These are phyloP conservation scores for Deinandra increscens DNA, from an alignment of 129 eudicot genomes.

Conservation along the genomic window DNA sequence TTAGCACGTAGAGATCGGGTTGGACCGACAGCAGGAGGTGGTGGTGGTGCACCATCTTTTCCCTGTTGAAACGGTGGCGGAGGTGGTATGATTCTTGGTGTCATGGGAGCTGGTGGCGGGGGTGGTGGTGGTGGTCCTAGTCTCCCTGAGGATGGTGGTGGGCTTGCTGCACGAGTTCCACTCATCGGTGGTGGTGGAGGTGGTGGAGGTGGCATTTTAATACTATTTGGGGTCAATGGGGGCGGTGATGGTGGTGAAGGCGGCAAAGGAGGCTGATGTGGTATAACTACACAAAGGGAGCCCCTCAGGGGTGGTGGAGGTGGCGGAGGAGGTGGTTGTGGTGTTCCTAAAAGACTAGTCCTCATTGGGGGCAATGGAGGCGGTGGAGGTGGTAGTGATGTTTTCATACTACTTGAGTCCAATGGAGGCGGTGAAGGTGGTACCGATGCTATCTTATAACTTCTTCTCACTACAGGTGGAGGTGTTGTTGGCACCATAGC, in stretches of 20 bases:
- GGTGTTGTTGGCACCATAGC: too few species aligned
- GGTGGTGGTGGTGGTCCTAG: constrained; percentile 30
- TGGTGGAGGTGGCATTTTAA: constrained; percentile 21
- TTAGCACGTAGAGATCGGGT: constrained; percentile 43
- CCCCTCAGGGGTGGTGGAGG: too few species aligned
- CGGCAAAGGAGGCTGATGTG: too few species aligned
- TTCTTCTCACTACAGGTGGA: too few species aligned
- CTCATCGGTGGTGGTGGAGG: constrained; percentile 32
- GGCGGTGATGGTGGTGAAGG: constrained; percentile 64
- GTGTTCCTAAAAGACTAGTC: too few species aligned
- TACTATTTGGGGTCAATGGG: constrained; percentile 14
- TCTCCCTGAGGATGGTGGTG: not conserved
- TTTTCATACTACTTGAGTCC: too few species aligned
- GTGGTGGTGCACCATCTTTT: constrained; percentile 59
- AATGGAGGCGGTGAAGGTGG: too few species aligned
- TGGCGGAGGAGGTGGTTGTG: too few species aligned
- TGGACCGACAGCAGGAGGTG: constrained; percentile 53
- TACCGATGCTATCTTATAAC: too few species aligned
- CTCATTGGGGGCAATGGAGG: too few species aligned
- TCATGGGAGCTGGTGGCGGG: constrained; percentile 35
- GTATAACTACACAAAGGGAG: too few species aligned
- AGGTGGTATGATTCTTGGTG: constrained; percentile 29
- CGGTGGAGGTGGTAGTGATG: too few species aligned
- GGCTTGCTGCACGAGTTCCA: not conserved
- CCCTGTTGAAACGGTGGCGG: constrained; percentile 30